phyloP scores from a whole-genome alignment of 2,329 filamentous ascomycete species.

The Aureobasidium sp. region DNA sequence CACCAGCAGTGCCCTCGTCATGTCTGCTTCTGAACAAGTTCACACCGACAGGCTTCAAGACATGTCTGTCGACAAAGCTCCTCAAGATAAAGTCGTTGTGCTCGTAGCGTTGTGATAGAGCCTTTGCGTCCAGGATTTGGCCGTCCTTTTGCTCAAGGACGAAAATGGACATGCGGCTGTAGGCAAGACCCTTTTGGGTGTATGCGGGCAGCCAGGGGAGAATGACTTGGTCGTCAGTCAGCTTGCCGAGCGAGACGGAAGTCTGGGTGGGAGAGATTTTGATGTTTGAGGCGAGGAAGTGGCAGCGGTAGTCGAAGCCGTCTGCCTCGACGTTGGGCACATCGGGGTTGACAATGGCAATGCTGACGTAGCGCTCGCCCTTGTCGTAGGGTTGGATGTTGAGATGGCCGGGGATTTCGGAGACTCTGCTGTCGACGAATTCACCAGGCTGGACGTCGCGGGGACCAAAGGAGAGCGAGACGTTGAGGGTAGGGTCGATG shows the following conservation, averaged over 20 bases:
- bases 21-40: constrained; percentile 82
- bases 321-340: constrained; percentile 72
- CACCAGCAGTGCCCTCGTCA: constrained; percentile 78
- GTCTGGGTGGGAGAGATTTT: constrained; percentile 52
- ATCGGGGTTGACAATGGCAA: constrained; percentile 83
- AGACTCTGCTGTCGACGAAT: constrained; percentile 64
- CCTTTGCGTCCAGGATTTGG: constrained; percentile 67
- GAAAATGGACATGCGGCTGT: constrained; percentile 80
- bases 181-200: constrained; percentile 80
- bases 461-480: constrained; percentile 67
- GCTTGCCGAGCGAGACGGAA: constrained; percentile 55
- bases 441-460: constrained; percentile 65
- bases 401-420: constrained; percentile 65
- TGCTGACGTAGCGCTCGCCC: constrained; percentile 71
- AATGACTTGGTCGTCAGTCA: constrained; percentile 58
- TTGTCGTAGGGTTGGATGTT: constrained; percentile 77
- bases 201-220: constrained; percentile 77
- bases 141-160: constrained; percentile 69
- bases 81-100: constrained; percentile 68
- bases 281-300: constrained; percentile 74
- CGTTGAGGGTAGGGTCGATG: constrained; percentile 68
- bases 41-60: constrained; percentile 66
- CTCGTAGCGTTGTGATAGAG: constrained; percentile 59
- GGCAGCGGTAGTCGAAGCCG: constrained; percentile 69
- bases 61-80: constrained; percentile 61